phyloP scores from a whole-genome alignment of 2,329 filamentous ascomycete genomes.

The Beauveria rudraprayagi region DNA sequence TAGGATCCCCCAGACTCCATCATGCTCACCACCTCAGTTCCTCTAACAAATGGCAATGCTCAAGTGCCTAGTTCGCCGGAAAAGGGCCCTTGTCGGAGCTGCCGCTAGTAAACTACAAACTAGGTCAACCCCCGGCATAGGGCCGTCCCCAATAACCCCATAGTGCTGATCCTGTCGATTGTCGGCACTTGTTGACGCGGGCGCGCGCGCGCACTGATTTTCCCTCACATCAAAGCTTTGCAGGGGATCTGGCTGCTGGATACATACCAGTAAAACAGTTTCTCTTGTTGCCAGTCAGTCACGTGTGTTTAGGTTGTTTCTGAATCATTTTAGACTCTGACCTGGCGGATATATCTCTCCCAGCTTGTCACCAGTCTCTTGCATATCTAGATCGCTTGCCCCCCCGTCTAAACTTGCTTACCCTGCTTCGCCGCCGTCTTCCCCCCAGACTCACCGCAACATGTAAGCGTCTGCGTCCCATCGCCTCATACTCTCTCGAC shows the following conservation, averaged over 20 bases:
- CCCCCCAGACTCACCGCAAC: not conserved
- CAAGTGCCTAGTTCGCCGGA: not conserved
- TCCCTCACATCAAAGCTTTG: too few relatives aligned
- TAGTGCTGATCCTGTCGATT: not conserved
- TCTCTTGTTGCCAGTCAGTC: too few relatives aligned
- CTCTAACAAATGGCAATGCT: not conserved
- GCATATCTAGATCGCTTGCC: too few relatives aligned
- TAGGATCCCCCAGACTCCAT: not conserved
- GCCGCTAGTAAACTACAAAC: not conserved
- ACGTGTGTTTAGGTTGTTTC: too few relatives aligned
- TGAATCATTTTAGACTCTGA: too few relatives aligned
- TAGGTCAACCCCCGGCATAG: not conserved
- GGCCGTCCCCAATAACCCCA: not conserved
- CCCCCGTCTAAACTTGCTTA: too few relatives aligned
- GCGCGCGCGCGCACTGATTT: too few relatives aligned
- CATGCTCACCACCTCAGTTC: too few relatives aligned
- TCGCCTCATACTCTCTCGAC: not conserved
- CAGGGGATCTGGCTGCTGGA: too few relatives aligned
- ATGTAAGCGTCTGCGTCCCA: not conserved
- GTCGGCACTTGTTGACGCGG: not conserved
- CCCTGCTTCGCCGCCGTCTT: not conserved
- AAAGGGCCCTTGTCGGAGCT: not conserved
- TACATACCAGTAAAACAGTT: too few relatives aligned
- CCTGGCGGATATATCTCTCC: too few relatives aligned
- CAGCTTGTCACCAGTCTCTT: too few relatives aligned